Evolutionary conservation across 2,329 filamentous ascomycete species (phyloP), one percentile per base, ranked within the genome.

Genomic region (Paraphoma sp.): DNA sequence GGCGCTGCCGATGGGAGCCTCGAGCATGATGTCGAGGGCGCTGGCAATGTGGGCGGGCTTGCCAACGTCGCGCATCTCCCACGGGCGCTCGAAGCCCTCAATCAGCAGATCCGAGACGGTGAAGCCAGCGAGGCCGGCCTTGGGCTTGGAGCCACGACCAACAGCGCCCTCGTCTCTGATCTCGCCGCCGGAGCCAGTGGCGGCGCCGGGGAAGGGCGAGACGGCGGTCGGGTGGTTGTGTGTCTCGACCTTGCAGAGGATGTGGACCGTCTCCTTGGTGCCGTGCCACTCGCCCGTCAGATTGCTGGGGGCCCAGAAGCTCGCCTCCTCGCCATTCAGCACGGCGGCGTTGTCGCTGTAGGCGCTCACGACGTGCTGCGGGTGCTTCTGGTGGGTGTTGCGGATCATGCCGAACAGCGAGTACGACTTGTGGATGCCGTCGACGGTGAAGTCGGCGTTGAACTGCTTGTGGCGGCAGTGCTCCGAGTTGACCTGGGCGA

Each of bases 271-370:
- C 80, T 99, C 95, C 69, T 92, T 95, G 17, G 86, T 92, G 57
- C 94, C 86, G 68, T 85, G 90, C 94, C 94, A 99, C 66, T 91
- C 89, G 30, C 93, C 92, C 4, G 91, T 96, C 38, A 87, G 84
- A 65, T 93, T 89, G 70, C 95, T 91, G 4, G 95, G 95, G 1
- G 92, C 90, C 94, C 94, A 98, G 72, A 91, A 90, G 62, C 84
- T 87, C 33, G 88, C 89, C 52, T 85, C 79, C 60, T 87, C 85
- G 36, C 92, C 92, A 67, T 91, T 81, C 54, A 96, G 79, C 1
- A 99, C 95, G n/a, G 95, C 95, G 28, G 95, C 95, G 74, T 99
- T 99, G 76, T 99, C 95, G 69, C 92, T 96, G 79, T 99, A 99
- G 7, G 95, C 95, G 36, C 93, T 97, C 43, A 98, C 86, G n/a